Evolutionary conservation across 2,329 filamentous ascomycete species (phyloP).

Genomic region (Neonectria ditissima): DNA sequence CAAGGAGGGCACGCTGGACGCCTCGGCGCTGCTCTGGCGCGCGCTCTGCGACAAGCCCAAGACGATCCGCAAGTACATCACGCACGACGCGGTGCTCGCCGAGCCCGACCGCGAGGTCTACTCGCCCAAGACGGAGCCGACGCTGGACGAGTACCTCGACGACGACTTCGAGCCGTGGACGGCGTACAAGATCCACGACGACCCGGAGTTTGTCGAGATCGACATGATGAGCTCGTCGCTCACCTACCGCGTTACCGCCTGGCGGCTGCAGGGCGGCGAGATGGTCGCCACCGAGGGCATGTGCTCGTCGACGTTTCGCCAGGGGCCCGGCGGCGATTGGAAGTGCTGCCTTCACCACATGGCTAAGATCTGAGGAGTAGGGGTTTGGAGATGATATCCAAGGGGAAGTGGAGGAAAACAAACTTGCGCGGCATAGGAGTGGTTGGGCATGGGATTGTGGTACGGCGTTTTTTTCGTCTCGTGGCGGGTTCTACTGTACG

Average conservation of each 20-base stretch:
- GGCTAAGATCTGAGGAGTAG: conserved; percentile 38
- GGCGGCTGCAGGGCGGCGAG: conserved; percentile 46
- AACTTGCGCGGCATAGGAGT: not conserved
- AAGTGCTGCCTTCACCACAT: conserved; percentile 51
- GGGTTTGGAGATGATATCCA: not conserved
- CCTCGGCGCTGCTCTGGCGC: conserved; percentile 51
- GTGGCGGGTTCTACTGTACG: conserved; percentile 1
- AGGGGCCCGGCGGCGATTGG: conserved; percentile 51
- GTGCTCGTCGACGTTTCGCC: conserved; percentile 50
- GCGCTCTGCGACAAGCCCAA: conserved; percentile 51
- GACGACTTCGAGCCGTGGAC: conserved; percentile 51
- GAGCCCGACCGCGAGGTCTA: conserved; percentile 48
- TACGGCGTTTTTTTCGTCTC: conserved; percentile 4
- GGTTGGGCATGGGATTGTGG: not conserved
- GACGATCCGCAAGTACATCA: conserved; percentile 49
- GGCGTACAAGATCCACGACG: conserved; percentile 51
- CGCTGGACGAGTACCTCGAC: conserved; percentile 49
- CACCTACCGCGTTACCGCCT: conserved; percentile 49
- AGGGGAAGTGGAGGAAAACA: not conserved
- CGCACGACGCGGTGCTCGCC: conserved; percentile 49
- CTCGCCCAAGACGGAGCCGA: conserved; percentile 48
- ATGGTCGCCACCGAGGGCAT: conserved; percentile 50
- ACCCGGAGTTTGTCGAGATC: conserved; percentile 53
- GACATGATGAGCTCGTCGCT: conserved; percentile 51
- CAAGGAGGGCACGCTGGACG: conserved; percentile 51